Evolutionary conservation across 176 grass and related monocot genomes (phyloP).

Genomic region (Zea mays): DNA sequence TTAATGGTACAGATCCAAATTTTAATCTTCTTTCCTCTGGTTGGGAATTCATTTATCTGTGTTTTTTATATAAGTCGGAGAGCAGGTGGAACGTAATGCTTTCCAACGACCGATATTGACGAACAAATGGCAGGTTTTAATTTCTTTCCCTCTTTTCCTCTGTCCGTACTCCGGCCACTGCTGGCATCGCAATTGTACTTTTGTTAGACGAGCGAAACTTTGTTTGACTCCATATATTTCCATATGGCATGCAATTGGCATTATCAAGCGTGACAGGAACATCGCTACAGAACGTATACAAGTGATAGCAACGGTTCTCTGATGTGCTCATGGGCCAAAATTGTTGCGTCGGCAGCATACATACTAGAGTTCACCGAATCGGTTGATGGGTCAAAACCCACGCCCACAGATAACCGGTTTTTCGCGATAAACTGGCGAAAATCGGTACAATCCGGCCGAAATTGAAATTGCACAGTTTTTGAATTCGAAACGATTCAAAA

Average conservation of each 20-base stretch:
- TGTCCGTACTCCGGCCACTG: conserved; percentile 21
- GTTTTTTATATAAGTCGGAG: conserved; percentile 20
- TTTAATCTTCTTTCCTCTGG: too few species aligned
- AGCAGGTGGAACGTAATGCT: conserved; percentile 13
- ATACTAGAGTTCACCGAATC: too few species aligned
- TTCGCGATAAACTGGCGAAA: too few species aligned
- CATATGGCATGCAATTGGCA: neutral
- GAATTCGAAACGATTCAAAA: too few species aligned
- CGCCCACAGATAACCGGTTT: too few species aligned
- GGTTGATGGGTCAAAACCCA: too few species aligned
- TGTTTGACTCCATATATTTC: conserved; percentile 1
- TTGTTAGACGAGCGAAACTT: neutral
- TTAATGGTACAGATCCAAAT: too few species aligned
- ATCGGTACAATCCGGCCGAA: too few species aligned
- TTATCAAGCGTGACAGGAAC: neutral
- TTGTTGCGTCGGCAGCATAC: too few species aligned
- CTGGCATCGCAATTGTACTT: neutral
- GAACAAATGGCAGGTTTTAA: neutral
- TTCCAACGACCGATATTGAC: conserved; percentile 9
- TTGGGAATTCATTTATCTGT: neutral
- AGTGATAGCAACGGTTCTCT: neutral
- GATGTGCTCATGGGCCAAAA: neutral
- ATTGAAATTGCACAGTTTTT: too few species aligned
- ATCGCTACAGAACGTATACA: neutral
- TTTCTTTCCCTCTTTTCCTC: neutral